Percentiles rank a stretch among this genome's conserved stretches.
phyloP scores from a whole-genome alignment of 192 early-diverging fungal genomes.

The Mortierella antarctica region DNA sequence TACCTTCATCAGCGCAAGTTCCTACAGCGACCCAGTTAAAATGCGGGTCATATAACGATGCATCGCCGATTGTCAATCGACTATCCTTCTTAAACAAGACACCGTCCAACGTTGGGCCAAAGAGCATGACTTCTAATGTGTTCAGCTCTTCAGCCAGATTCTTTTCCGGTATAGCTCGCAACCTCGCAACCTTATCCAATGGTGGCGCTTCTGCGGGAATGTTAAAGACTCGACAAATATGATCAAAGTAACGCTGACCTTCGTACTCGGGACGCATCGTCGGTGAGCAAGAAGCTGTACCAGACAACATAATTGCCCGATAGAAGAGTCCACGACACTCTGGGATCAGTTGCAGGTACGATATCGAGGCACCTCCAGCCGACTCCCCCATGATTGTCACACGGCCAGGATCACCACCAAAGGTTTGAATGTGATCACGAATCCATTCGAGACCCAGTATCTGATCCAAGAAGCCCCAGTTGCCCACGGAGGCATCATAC shows the following conservation, averaged over 20 bases:
- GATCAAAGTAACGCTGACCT: slow-evolving; percentile 27
- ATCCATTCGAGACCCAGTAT: slow-evolving; percentile 32
- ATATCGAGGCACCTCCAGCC: slow-evolving; percentile 24
- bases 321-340: slow-evolving; percentile 34
- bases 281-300: slow-evolving; percentile 16
- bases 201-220: slow-evolving; percentile 18
- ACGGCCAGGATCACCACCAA: slow-evolving; percentile 22
- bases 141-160: slow-evolving; percentile 13
- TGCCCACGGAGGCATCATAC: slow-evolving; percentile 20
- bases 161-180: slow-evolving; percentile 1
- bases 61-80: slow-evolving; percentile 7
- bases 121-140: slow-evolving; percentile 16
- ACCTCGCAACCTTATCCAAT: slow-evolving; percentile 18
- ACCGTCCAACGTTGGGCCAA: slow-evolving; percentile 30
- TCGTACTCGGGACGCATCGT: slow-evolving; percentile 21
- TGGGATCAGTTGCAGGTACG: slow-evolving; percentile 32
- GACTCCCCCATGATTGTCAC: slow-evolving; percentile 35
- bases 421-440: slow-evolving; percentile 6
- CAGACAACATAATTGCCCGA: slow-evolving; percentile 39
- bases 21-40: slow-evolving; percentile 29
- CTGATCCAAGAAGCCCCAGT: slow-evolving; percentile 44
- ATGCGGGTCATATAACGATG: slow-evolving; percentile 21
- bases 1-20: slow-evolving; percentile 21
- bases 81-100: slow-evolving; percentile 26
- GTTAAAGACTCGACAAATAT: slow-evolving; percentile 11